phyloP scores from a whole-genome alignment of 345 rosid genomes.

The Hibiscus syriacus region DNA sequence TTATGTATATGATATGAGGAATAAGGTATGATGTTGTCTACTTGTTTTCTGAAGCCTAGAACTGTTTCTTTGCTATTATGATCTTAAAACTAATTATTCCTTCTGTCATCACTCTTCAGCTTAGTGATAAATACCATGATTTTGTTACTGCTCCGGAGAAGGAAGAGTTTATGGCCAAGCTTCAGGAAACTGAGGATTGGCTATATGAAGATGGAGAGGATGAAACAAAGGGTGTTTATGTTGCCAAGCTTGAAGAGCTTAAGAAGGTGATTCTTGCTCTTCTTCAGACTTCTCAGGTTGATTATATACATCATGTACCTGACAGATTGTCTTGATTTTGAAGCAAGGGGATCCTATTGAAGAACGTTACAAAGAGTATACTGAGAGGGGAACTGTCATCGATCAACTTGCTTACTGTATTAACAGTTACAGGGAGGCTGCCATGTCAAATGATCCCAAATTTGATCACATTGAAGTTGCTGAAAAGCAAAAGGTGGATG shows the following conservation, averaged over 20 bases:
- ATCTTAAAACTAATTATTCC: slow-evolving; percentile 3
- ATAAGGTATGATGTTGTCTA: slow-evolving; percentile 44
- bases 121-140: slow-evolving; percentile 71
- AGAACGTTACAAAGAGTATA: slow-evolving; percentile 65
- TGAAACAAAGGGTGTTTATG: slow-evolving; percentile 91
- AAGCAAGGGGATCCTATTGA: slow-evolving; percentile 95
- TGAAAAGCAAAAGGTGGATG: slow-evolving; percentile 76
- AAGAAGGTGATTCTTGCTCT: slow-evolving; percentile 48
- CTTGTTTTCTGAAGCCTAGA: not conserved
- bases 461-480: slow-evolving; percentile 87
- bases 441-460: slow-evolving; percentile 66
- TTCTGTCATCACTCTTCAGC: slow-evolving; percentile 52
- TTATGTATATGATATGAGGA: slow-evolving; percentile 94
- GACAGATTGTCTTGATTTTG: slow-evolving; percentile 8
- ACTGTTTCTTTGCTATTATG: not conserved
- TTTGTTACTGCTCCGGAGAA: slow-evolving; percentile 63
- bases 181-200: slow-evolving; percentile 93
- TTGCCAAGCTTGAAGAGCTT: slow-evolving; percentile 90
- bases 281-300: not conserved
- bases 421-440: slow-evolving; percentile 85
- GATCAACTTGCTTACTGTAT: slow-evolving; percentile 65
- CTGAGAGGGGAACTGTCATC: slow-evolving; percentile 63
- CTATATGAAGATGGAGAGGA: slow-evolving; percentile 97
- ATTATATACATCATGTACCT: not conserved
- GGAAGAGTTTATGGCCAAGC: slow-evolving; percentile 50